Conservation (phyloP, 2,329 filamentous ascomycete species). For the Trichoderma polysporum region DNA sequence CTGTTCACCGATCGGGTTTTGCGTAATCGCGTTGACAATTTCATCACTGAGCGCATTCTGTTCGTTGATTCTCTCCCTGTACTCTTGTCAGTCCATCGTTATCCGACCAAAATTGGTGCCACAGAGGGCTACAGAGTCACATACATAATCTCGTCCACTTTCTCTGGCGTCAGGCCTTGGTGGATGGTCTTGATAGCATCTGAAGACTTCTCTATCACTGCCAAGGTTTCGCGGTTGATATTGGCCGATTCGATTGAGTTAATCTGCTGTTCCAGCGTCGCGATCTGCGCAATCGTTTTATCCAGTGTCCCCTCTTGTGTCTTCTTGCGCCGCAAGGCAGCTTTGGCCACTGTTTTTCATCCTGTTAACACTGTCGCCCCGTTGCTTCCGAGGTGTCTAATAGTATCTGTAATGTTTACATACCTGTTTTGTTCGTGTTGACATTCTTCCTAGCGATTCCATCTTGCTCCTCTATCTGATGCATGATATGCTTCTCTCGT, state of each 20-base stretch:
- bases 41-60: conserved; percentile 93
- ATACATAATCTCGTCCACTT: conserved; percentile 93
- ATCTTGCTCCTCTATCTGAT: conserved; percentile 91
- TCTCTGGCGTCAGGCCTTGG: conserved; percentile 84
- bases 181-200: conserved; percentile 93
- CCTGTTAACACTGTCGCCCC: conserved; percentile 28
- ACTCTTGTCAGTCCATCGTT: conserved; percentile 32
- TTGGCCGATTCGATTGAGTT: conserved; percentile 97
- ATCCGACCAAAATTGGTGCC: not conserved
- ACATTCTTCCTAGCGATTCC: conserved; percentile 85
- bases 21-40: conserved; percentile 82
- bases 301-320: conserved; percentile 86
- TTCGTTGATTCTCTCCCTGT: conserved; percentile 84
- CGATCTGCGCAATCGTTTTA: conserved; percentile 85
- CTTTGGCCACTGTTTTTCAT: conserved; percentile 70
- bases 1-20: conserved; percentile 62
- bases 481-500: conserved; percentile 85
- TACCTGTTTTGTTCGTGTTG: conserved; percentile 84
- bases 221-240: conserved; percentile 95
- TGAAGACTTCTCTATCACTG: conserved; percentile 89
- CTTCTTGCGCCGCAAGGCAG: conserved; percentile 92
- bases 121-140: conserved; percentile 35
- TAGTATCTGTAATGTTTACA: conserved; percentile 34
- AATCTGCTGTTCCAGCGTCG: conserved; percentile 91
- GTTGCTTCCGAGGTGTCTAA: conserved; percentile 4